Evolutionary conservation across 208 protist species (phyloP), one percentile per base, ranked within the genome.

Genomic region (Trichomonas vaginalis): DNA sequence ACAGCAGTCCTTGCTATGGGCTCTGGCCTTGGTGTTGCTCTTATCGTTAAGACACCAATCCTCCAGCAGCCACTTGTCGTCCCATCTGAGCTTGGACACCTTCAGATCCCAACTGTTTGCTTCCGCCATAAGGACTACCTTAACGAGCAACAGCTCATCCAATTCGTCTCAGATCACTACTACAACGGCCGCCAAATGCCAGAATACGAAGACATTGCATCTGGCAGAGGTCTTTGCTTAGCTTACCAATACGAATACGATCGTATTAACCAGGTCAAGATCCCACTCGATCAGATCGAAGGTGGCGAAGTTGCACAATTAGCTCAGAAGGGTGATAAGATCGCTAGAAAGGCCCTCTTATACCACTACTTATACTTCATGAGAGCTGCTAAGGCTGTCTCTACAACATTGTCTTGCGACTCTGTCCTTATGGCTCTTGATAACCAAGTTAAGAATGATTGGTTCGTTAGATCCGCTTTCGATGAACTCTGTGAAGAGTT

Each of bases 401-500:
- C 86, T 40, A 92, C 45, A 35, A 40, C 86, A 51, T 32, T 92
- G 0, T 35, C 1, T 14, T 92, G 86, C 45, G 86, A 51, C 4
- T 92, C 86, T n/a, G 46, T 92, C 32, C n/a, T 92, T 51, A 51
- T 92, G 40, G 86, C 86, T 51, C 45, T 92, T 9, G 86, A 92
- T 51, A 92, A 92, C n/a, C 86, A 92, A 92, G 86, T 92, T 51
- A 92, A 51, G n/a, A 92, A 92, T 39, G 17, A 23, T 4, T 92
- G 86, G 86, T 92, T 92, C 27, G 45, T 92, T 40, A 27, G 17
- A 39, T 17, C 12, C 35, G 45, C 45, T 14, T 23, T 23, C 17
- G 45, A 48, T 56, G 17, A 51, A 92, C 45, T 92, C 17, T 8
- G 17, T n/a, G 45, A 48, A 35, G 86, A 92, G 46, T 92, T 92